These are phyloP conservation scores for Trifolium subterraneum DNA, from an alignment of 306 rosid genomes.

Conservation along the genomic window DNA sequence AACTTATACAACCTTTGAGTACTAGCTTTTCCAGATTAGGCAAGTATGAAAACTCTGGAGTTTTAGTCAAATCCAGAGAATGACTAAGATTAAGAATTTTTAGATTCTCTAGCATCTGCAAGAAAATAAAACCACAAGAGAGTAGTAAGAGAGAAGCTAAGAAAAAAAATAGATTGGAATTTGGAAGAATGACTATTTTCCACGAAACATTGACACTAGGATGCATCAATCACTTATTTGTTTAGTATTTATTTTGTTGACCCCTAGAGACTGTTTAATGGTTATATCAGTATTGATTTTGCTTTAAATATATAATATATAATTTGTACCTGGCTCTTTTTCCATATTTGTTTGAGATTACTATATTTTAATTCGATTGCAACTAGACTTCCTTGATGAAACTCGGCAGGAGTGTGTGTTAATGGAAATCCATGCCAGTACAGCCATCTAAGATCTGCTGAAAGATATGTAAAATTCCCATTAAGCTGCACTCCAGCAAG, in stretches of 20 bases:
- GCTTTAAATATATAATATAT: not conserved
- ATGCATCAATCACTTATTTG: not conserved
- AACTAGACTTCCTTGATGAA: slow-evolving; percentile 7
- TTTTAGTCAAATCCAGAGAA: not conserved
- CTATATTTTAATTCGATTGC: slow-evolving; percentile 28
- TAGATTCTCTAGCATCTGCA: no score
- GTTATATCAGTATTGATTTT: not conserved
- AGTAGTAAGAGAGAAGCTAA: no score
- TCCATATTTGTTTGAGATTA: slow-evolving; percentile 4
- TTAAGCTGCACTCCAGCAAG: not conserved
- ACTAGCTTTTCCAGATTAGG: slow-evolving; percentile 9
- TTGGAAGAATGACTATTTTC: not conserved
- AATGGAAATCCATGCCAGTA: slow-evolving; percentile 20
- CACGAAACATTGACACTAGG: not conserved
- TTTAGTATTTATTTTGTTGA: not conserved
- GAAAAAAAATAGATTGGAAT: not conserved
- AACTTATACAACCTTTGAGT: not conserved
- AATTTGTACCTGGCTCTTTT: not conserved
- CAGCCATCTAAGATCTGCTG: slow-evolving; percentile 9
- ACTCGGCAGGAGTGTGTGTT: not conserved
- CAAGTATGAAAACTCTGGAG: not conserved
- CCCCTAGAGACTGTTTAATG: not conserved
- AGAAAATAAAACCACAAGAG: no score
- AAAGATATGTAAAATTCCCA: not conserved
- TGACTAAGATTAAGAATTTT: no score